Base-by-base conservation (phyloP, 352 stramenopile species). In the Chrysophaeum taylorii region DNA sequence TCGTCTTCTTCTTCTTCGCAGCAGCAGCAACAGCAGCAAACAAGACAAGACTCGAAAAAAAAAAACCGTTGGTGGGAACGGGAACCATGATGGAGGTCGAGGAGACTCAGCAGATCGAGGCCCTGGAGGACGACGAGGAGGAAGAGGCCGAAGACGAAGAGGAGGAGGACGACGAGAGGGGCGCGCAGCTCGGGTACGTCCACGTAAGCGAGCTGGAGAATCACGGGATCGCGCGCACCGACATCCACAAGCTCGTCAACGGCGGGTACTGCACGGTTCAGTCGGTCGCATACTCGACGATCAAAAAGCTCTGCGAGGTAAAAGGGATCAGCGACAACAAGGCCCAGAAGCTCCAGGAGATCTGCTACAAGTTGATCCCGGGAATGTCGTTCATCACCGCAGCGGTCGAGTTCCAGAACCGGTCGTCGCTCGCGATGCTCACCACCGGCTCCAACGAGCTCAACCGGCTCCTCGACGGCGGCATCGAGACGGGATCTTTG, bases 271-370 rank as follows among this genome's bases (percentile, higher is more conserved):
- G 97, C 82, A 99, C 96, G 2, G 89, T 99, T 21, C 94, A 99
- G 81, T 91, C 94, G 31, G 92, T 95, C 67, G 93, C 94, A 2
- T 96, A 98, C 85, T 87, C 93, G 18, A 99, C 95, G 0, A 91
- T 97, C 75, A 93, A 94, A 57, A 93, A 95, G 76, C 85, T 99
- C n/a, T 87, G 94, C 23, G 83, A 92, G 35, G 96, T 99, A 66
- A 99, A 99, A 69, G 96, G 96, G 25, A 98, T 99, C 71, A 98
- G 92, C 42, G 96, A 99, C 81, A 92, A 96, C 48, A 98, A 98
- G 73, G 95, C 96, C 0, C 78, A 94, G 15, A 99, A 99, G 76
- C 92, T 99, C 70, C 95, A 98, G 72, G 96, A 98, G 66, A 90
- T 94, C 21, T 90, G 92, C 18, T 90, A 96, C 45, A 90, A 96